phyloP scores from a whole-genome alignment of 2,329 filamentous ascomycete genomes.

The Clarireedia homoeocarpa region DNA sequence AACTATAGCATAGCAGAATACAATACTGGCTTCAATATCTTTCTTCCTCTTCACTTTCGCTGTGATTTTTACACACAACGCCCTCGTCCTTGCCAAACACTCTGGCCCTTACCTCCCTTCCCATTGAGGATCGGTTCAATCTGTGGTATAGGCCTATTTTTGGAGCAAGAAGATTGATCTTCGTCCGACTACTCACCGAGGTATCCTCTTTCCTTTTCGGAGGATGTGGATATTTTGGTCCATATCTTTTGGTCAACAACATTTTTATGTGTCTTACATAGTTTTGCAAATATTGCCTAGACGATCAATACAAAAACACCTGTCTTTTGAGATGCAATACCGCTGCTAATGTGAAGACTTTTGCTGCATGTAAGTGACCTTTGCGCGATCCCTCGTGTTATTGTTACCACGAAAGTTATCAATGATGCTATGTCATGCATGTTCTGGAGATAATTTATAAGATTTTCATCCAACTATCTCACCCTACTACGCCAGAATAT shows the following conservation, averaged over 20 bases:
- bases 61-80: background rate
- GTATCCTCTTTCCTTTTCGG: conserved; percentile 38
- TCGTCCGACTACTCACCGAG: conserved; percentile 62
- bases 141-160: conserved; percentile 80
- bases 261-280: background rate
- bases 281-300: too few relatives aligned
- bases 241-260: conserved; percentile 59
- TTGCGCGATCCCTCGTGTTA: too few relatives aligned
- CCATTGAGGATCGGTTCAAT: conserved; percentile 33
- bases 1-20: background rate
- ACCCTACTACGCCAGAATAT: too few relatives aligned
- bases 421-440: too few relatives aligned
- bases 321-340: too few relatives aligned
- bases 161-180: conserved; percentile 67
- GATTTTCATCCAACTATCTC: too few relatives aligned
- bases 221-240: conserved; percentile 58
- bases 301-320: too few relatives aligned
- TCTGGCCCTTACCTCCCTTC: conserved; percentile 65
- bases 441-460: too few relatives aligned
- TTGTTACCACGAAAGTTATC: too few relatives aligned
- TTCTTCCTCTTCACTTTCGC: background rate
- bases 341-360: too few relatives aligned
- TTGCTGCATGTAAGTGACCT: too few relatives aligned
- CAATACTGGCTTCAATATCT: background rate
- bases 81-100: conserved; percentile 60